These are phyloP conservation scores for Aspergillus glaucus DNA, from an alignment of 2,329 filamentous ascomycete species.

Conservation along the genomic window DNA sequence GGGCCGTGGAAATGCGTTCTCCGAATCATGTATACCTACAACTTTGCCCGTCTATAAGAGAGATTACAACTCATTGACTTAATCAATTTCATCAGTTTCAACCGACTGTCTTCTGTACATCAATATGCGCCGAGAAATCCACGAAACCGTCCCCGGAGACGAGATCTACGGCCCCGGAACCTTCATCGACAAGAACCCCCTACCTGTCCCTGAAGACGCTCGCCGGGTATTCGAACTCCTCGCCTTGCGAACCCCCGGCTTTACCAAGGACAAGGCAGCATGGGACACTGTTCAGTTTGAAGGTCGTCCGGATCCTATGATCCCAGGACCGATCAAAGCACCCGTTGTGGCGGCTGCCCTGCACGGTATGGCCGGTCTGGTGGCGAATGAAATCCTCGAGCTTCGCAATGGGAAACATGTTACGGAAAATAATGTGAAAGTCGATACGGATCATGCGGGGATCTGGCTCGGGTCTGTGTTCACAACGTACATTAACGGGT, in stretches of 20 bases:
- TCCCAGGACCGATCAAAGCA: conserved; percentile 42
- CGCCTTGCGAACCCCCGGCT: conserved; percentile 34
- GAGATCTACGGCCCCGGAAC: conserved; percentile 38
- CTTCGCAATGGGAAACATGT: conserved; percentile 12
- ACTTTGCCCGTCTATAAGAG: too few relatives aligned
- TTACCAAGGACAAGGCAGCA: conserved; percentile 26
- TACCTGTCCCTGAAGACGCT: conserved; percentile 32
- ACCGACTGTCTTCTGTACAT: neutral
- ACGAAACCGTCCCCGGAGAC: conserved; percentile 10
- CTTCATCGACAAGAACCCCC: conserved; percentile 32
- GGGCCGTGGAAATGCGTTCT: too few relatives aligned
- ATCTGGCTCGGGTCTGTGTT: conserved; percentile 41
- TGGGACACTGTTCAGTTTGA: conserved; percentile 33
- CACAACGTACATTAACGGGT: conserved; percentile 34
- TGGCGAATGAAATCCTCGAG: conserved; percentile 36
- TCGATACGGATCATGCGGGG: conserved; percentile 44
- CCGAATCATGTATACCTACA: too few relatives aligned
- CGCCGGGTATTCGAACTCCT: conserved; percentile 34
- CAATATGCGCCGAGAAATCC: neutral
- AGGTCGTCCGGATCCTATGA: conserved; percentile 34
- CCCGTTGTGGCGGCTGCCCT: conserved; percentile 38
- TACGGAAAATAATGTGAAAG: conserved; percentile 20
- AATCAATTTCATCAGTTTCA: too few relatives aligned
- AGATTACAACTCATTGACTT: too few relatives aligned
- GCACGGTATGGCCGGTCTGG: conserved; percentile 40